Conservation (phyloP, 768 basidiomycete genomes). For the Tulasnella sp. region DNA sequence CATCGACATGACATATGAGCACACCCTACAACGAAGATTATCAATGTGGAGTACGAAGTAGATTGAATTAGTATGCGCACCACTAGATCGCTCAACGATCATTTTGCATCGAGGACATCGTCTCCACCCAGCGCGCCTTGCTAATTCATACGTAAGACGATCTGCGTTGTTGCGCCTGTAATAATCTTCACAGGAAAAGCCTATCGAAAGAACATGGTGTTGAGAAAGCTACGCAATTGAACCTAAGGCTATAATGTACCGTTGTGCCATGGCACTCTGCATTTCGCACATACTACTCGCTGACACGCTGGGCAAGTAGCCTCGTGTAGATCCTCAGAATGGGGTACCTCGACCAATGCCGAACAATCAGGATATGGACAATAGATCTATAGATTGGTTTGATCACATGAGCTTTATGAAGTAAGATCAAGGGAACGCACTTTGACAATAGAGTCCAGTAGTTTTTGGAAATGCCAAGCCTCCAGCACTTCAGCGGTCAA, state of each 20-base stretch:
- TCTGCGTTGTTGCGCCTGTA: constrained; percentile 1
- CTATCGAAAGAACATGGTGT: not conserved
- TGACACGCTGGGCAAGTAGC: not conserved
- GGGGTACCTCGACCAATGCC: not conserved
- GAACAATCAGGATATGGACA: not conserved
- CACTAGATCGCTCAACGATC: too few relatives aligned
- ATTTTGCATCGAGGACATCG: constrained; percentile 3
- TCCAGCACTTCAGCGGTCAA: not conserved
- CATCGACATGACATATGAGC: too few relatives aligned
- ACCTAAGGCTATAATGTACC: not conserved
- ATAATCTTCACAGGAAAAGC: constrained; percentile 1
- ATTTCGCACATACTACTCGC: not conserved
- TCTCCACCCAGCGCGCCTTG: not conserved
- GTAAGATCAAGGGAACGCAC: not conserved
- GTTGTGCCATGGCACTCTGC: not conserved
- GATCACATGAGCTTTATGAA: not conserved
- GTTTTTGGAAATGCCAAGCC: constrained; percentile 2
- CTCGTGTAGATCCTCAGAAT: too few relatives aligned
- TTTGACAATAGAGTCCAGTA: not conserved
- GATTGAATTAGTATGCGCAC: too few relatives aligned
- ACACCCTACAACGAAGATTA: too few relatives aligned
- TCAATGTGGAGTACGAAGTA: too few relatives aligned
- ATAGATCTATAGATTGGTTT: not conserved
- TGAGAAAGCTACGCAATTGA: not conserved
- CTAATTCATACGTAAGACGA: not conserved